Conservation (phyloP, 495 filamentous ascomycete genomes). For the Xylaria curta region DNA sequence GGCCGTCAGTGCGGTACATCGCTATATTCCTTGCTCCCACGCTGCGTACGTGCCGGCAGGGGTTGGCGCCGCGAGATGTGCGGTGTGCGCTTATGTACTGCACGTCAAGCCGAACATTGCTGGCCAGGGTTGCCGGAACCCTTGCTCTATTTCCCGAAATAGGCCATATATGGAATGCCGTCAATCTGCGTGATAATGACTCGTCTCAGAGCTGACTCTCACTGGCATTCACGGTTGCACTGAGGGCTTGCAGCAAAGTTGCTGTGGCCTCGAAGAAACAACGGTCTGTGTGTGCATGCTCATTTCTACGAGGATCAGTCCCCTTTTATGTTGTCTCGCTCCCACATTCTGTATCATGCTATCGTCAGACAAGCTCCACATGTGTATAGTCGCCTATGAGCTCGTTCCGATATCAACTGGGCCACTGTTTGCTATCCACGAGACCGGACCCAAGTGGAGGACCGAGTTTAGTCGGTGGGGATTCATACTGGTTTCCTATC, state of each 20-base stretch:
- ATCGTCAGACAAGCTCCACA: conserved; percentile 17
- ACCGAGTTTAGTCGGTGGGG: conserved; percentile 18
- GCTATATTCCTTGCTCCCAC: conserved; percentile 2
- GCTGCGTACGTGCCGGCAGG: neutral
- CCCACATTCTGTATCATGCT: neutral
- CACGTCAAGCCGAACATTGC: conserved; percentile 5
- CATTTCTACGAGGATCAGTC: conserved; percentile 14
- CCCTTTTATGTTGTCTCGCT: conserved; percentile 20
- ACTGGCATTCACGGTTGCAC: neutral
- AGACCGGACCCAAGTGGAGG: conserved; percentile 24
- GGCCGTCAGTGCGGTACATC: neutral
- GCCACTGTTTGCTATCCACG: conserved; percentile 10
- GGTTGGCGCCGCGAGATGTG: neutral
- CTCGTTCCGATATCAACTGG: conserved; percentile 10
- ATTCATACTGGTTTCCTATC: neutral
- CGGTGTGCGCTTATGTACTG: neutral
- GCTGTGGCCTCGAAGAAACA: conserved; percentile 11
- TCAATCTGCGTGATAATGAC: neutral
- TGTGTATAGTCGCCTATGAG: neutral
- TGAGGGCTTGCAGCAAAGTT: neutral
- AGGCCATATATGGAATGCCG: conserved; percentile 6
- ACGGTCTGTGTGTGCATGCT: no score
- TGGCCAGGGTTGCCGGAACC: neutral
- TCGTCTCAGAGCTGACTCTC: conserved; percentile 3
- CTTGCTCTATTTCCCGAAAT: conserved; percentile 8